A percentile compares a stretch with the other conserved stretches of the same genome.
Evolutionary conservation across 768 basidiomycete species (phyloP).

Genomic region (Mycena epipterygia): DNA sequence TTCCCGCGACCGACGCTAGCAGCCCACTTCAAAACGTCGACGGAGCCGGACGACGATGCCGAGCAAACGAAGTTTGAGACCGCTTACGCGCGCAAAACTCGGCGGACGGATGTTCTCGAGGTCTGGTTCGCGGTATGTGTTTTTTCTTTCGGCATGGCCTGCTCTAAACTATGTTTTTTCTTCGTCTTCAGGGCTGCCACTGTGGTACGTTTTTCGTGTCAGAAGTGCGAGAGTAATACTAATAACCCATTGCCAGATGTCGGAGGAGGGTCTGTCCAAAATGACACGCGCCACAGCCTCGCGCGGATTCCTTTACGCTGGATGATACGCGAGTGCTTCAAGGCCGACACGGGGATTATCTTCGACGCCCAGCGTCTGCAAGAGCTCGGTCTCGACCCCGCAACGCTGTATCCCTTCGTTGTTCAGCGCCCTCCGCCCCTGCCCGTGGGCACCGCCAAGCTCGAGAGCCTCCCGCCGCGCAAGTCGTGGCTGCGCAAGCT

Average conservation of each 20-base stretch:
- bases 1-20: background rate
- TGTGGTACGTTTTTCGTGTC: no score
- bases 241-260: no score
- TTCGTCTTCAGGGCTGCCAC: conserved; percentile 57
- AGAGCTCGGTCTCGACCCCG: conserved; percentile 64
- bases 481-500: conserved; percentile 16
- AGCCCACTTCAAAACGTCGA: conserved; percentile 34
- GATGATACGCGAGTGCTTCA: conserved; percentile 84
- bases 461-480: no score
- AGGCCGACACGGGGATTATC: no score
- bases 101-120: conserved; percentile 62
- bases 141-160: background rate
- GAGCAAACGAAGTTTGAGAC: background rate
- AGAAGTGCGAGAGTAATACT: no score
- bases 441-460: no score
- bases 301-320: conserved; percentile 71
- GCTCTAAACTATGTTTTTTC: conserved; percentile 37
- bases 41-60: background rate
- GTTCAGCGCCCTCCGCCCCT: no score
- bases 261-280: no score
- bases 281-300: conserved; percentile 61
- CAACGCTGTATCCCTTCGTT: conserved; percentile 60
- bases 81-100: conserved; percentile 3
- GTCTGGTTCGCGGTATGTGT: conserved; percentile 74
- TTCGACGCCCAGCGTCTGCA: no score